Base-by-base conservation (phyloP, 2,329 filamentous ascomycete genomes). In the Aspergillus flavus region DNA sequence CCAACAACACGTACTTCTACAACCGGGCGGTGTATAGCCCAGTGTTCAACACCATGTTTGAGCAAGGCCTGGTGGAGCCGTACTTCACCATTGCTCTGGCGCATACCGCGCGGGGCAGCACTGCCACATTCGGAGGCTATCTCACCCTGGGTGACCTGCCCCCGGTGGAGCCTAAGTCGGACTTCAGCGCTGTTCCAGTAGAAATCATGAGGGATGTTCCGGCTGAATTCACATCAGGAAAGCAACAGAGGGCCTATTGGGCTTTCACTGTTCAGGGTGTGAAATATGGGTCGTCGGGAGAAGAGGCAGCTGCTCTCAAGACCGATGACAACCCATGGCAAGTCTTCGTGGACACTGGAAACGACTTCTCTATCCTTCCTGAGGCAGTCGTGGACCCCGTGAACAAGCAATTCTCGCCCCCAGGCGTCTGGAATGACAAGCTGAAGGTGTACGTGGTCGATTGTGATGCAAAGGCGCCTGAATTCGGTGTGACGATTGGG, bases 131-230 rank as follows among this genome's bases (percentile, higher is more conserved):
- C 48, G 79, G 79, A 9, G 83, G 84, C 1, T 81, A 82, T 41
- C 71, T 86, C 4, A 80, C 82, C 0, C 72, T 86, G 0, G 83
- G 84, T 4, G 83, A 82, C 11, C 73, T 86, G 6, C 83, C 84
- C 2, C 78, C 82, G 2, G 77, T 85, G 9, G 68, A 69, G 0
- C 73, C 76, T 63, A 69, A 69, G 21, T 66, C 72, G 1, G 64
- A 71, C 23, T 82, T 77, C 59, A 72, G 74, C 59, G 71, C 66
- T 0, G 74, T 74, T 2, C 77, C 78, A 2, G 79, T 81, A 41
- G 68, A 78, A 43, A 70, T 76, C 48, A 62, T 73, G 2, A 67
- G 72, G 5, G 55, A 70, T 1, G 58, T 71, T 14, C 69, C 73
- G 2, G 59, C 73, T 4, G 63, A 67, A 11, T 68, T 62, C 53